Evolutionary conservation across 805 yeast genomes (phyloP).

Genomic region (Schwanniomyces yamadae): DNA sequence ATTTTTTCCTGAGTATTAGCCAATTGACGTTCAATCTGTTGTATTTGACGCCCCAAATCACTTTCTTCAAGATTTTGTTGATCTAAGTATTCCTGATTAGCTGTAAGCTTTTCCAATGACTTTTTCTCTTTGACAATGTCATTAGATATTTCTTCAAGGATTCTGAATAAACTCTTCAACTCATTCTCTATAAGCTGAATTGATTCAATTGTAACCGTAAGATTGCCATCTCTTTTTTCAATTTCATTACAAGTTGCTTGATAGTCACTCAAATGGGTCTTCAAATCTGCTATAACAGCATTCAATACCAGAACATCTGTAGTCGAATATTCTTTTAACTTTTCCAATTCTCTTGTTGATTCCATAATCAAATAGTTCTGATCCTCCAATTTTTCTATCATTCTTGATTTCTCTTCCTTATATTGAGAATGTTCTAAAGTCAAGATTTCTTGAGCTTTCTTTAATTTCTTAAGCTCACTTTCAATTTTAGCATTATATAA

Average conservation of each 20-base stretch:
- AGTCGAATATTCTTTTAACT: constrained; percentile 56
- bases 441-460: constrained; percentile 59
- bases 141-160: constrained; percentile 49
- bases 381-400: constrained; percentile 61
- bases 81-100: constrained; percentile 42
- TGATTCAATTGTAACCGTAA: constrained; percentile 56
- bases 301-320: constrained; percentile 58
- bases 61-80: constrained; percentile 34
- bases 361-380: constrained; percentile 57
- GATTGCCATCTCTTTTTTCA: constrained; percentile 50
- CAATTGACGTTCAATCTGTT: constrained; percentile 52
- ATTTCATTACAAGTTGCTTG: constrained; percentile 17
- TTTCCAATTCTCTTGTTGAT: constrained; percentile 56
- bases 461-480: constrained; percentile 57
- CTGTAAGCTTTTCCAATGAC: constrained; percentile 34
- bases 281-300: constrained; percentile 53
- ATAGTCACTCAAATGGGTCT: constrained; percentile 41
- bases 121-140: constrained; percentile 46
- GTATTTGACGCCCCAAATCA: constrained; percentile 42
- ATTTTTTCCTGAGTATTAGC: constrained; percentile 48
- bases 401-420: constrained; percentile 57
- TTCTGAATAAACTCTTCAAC: constrained; percentile 44
- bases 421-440: constrained; percentile 62
- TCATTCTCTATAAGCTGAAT: constrained; percentile 45
- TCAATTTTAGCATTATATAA: constrained; percentile 57